phyloP scores from a whole-genome alignment of 345 rosid species.

The Gynandropsis gynandra region DNA sequence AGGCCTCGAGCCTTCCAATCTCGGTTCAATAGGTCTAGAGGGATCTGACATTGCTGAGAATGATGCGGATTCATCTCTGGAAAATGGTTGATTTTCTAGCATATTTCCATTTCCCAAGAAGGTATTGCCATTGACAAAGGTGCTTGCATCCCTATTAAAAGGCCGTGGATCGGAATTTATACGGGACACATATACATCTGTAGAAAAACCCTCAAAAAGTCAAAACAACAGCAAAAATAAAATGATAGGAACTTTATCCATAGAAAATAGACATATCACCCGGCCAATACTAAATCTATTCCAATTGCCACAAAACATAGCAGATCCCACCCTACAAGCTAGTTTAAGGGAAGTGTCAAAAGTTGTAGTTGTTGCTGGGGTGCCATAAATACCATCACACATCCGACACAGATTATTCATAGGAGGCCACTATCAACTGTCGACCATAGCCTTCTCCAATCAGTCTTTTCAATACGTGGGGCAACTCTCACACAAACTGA shows the following conservation, averaged over 20 bases:
- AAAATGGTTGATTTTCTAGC: constrained; percentile 39
- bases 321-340: constrained; percentile 2
- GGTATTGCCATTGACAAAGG: constrained; percentile 49
- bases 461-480: background rate
- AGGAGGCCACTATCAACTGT: too few species aligned
- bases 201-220: constrained; percentile 18
- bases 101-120: constrained; percentile 41
- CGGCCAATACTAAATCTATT: background rate
- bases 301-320: constrained; percentile 8
- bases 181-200: constrained; percentile 59
- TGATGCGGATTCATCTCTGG: constrained; percentile 44
- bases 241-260: background rate
- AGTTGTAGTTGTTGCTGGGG: constrained; percentile 6
- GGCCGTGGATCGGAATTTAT: constrained; percentile 49
- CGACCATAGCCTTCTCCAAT: too few species aligned
- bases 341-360: constrained; percentile 9
- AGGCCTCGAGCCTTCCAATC: constrained; percentile 55
- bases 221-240: constrained; percentile 11
- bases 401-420: background rate
- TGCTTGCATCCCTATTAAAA: constrained; percentile 45
- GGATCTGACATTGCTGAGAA: constrained; percentile 48
- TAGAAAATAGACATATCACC: constrained; percentile 5
- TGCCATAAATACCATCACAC: constrained; percentile 16
- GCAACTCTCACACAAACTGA: constrained; percentile 11
- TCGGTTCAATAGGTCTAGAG: constrained; percentile 57